phyloP scores from a whole-genome alignment of 139 green algal genomes.

The Tetradesmus lagerheimii region DNA sequence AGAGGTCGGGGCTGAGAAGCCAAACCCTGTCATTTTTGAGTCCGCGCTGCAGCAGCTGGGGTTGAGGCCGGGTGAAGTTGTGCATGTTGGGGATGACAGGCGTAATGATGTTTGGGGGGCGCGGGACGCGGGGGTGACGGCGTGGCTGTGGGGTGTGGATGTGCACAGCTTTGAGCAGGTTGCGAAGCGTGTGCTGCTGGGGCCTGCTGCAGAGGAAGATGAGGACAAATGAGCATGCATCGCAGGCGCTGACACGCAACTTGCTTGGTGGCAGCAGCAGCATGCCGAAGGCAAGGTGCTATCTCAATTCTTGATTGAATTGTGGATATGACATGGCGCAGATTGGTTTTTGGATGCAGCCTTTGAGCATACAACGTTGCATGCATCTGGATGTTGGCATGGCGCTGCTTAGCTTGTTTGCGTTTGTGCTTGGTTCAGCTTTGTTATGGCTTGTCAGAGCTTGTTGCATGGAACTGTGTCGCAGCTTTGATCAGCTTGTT shows the following conservation, averaged over 20 bases:
- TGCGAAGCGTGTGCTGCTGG: constrained; percentile 57
- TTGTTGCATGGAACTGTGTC: not conserved
- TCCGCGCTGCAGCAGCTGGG: constrained; percentile 65
- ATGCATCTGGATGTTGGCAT: too few species aligned
- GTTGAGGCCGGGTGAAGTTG: constrained; percentile 61
- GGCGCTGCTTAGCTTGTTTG: too few species aligned
- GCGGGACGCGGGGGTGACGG: constrained; percentile 82
- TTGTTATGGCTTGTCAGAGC: not conserved
- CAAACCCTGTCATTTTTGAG: constrained; percentile 90
- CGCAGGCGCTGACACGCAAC: too few species aligned
- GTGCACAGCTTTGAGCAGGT: constrained; percentile 87
- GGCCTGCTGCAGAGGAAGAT: not conserved
- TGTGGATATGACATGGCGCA: too few species aligned
- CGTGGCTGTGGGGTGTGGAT: constrained; percentile 89
- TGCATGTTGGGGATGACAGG: constrained; percentile 87
- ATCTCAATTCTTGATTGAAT: too few species aligned
- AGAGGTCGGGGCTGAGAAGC: constrained; percentile 89
- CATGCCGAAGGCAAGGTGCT: too few species aligned
- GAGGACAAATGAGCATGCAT: constrained; percentile 16
- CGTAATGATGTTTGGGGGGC: constrained; percentile 92
- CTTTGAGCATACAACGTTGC: too few species aligned
- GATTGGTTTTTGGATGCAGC: too few species aligned
- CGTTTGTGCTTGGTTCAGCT: not conserved
- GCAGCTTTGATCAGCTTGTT: too few species aligned
- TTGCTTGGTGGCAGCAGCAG: not conserved